Percentiles rank a stretch among this genome's conserved stretches.
Evolutionary conservation across 805 yeast genomes (phyloP).

Genomic region (Metschnikowia drakensbergensis): DNA sequence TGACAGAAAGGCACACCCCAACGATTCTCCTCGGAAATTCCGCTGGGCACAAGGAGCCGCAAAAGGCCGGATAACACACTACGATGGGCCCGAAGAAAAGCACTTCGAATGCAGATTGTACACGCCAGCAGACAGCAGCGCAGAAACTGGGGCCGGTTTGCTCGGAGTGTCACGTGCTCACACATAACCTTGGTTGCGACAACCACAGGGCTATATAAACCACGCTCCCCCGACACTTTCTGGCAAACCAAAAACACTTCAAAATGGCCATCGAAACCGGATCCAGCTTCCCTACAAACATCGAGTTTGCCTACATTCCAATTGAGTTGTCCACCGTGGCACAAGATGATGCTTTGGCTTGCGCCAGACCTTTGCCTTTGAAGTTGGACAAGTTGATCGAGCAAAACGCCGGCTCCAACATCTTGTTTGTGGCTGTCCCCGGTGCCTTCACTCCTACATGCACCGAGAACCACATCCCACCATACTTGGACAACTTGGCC

Average conservation of each 20-base stretch:
- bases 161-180: background rate
- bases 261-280: conserved; percentile 24
- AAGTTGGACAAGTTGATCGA: conserved; percentile 31
- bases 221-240: background rate
- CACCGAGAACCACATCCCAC: conserved; percentile 43
- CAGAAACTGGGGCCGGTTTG: too few species aligned
- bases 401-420: conserved; percentile 22
- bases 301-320: conserved; percentile 37
- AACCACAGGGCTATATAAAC: background rate
- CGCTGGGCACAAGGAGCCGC: too few species aligned
- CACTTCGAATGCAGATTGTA: too few species aligned
- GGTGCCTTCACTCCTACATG: conserved; percentile 46
- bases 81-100: too few species aligned
- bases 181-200: background rate
- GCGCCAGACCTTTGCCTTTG: conserved; percentile 33
- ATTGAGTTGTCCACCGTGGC: conserved; percentile 27
- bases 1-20: too few species aligned
- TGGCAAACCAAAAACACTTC: background rate
- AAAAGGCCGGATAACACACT: too few species aligned
- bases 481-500: conserved; percentile 28
- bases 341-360: conserved; percentile 27
- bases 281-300: conserved; percentile 31
- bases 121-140: too few species aligned
- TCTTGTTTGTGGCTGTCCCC: conserved; percentile 39
- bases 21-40: too few species aligned